Base-by-base conservation (phyloP, 2,329 filamentous ascomycete species). In the Aspergillus phoenicis region DNA sequence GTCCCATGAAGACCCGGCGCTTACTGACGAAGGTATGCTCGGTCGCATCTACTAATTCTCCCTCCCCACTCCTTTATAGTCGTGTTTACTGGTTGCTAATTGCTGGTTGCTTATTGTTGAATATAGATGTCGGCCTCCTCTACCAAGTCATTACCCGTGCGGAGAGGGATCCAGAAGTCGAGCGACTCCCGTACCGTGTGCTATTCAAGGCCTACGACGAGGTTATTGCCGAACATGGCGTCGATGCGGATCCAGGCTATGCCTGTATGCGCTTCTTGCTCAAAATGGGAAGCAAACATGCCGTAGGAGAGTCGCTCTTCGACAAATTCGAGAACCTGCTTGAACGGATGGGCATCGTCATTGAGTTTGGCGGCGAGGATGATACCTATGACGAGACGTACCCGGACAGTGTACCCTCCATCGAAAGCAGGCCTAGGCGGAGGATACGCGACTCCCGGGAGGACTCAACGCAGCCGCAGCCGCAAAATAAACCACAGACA, bases 171-270 rank as follows among this genome's bases (percentile, higher is more conserved):
- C 82, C 86, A 1, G 84, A 88, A 59, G 83, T 83, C 52, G 85
- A 89, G 68, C 84, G 85, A 58, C 82, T 90, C 22, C 88, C 91
- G 3, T 91, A 89, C 60, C 87, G 88, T 71, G 91, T 91, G 8
- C 84, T 97, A 17, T 96, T 96, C 77, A 83, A 84, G 57, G 91
- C 91, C 30, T 96, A 96, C 73, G 89, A 95, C 71, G 82, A 86
- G 59, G 83, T 93, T 45, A 84, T 96, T n/a, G 85, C 85, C 5
- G 81, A 87, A 65, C 81, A 90, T 79, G 89, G 87, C 58, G 80
- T 91, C 65, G 84, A 91, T 61, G 83, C 87, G n/a, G 87, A 91
- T 68, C 83, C 89, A 66, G 91, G 93, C 70, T 87, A 88, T 68
- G 86, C 90, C 67, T 89, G 93, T 70, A 87, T 92, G 65, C 86